These are phyloP conservation scores for Xylaria sp. DNA, from an alignment of 2,329 filamentous ascomycete species.

Conservation along the genomic window DNA sequence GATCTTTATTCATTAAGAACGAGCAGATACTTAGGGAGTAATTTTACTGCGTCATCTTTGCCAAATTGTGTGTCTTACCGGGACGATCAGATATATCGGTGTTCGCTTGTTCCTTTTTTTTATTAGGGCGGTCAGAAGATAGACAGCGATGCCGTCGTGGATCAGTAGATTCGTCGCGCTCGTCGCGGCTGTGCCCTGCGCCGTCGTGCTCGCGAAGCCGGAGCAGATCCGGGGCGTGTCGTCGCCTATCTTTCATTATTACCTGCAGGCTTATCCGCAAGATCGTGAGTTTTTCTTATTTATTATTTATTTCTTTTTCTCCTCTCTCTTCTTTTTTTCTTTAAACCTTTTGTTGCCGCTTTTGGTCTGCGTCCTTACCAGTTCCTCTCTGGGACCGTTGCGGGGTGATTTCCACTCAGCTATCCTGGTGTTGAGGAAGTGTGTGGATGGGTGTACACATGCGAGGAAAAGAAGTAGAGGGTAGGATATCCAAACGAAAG, in stretches of 20 bases:
- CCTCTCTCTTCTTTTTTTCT: background rate
- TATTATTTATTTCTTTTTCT: background rate
- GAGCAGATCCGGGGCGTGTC: conserved; percentile 62
- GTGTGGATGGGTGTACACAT: too few species aligned
- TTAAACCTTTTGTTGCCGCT: too few species aligned
- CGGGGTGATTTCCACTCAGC: too few species aligned
- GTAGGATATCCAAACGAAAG: too few species aligned
- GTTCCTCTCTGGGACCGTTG: background rate
- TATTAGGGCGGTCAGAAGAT: background rate
- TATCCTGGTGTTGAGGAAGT: too few species aligned
- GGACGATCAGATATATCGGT: too few species aligned
- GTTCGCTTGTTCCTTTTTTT: background rate
- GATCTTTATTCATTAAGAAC: background rate
- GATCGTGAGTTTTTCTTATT: conserved; percentile 49
- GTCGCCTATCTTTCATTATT: conserved; percentile 63
- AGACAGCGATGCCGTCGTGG: conserved; percentile 33
- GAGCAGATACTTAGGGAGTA: too few species aligned
- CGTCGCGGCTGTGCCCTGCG: conserved; percentile 22
- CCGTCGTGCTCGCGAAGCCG: conserved; percentile 53
- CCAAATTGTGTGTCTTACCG: too few species aligned
- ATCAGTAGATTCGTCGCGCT: conserved; percentile 21
- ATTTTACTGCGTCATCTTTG: too few species aligned
- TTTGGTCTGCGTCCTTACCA: background rate
- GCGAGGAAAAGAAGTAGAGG: too few species aligned
- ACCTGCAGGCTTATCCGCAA: conserved; percentile 60